Evolutionary conservation across 306 rosid genomes (phyloP), one percentile per base, ranked within the genome.

Genomic region (Clitoria ternatea): DNA sequence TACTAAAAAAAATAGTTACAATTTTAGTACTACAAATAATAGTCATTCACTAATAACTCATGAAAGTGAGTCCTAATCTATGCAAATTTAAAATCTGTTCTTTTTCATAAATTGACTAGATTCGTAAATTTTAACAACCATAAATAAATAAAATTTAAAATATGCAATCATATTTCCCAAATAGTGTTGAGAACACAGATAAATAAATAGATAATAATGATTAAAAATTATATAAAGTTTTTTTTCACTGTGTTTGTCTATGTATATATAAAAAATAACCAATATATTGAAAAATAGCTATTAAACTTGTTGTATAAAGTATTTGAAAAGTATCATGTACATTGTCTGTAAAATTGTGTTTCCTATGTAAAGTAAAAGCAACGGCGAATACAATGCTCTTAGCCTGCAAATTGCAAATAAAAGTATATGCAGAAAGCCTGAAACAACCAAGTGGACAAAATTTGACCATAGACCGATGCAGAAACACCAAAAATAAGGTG

Each of bases 361-460:
- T 23, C 14, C 11, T 15, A 3, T 47, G 13, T 3, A 70, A 55
- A 42, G 55, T 40, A 57, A 44, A 71, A 43, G 11, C 44, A 4
- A 30, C 61, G 77, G 14, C 3, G 45, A 20, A 29, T 7, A 35
- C 61, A 33, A 61, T 47, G 40, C 1, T n/a, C 11, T 32, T 1
- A 52, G 61, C 77, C 69, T 59, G 77, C 77, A 40, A 57, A 29
- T 26, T 43, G 66, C 42, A 15, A 13, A 7, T 9, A 24, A n/a
- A n/a, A n/a, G n/a, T n/a, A n/a, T n/a, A n/a, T n/a, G n/a, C n/a
- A n/a, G n/a, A 6, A 39, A 5, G 4, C 37, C 4, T 12, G 17
- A 9, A 14, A 37, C 7, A 57, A 23, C 59, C 3, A 56, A 43
- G 9, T 43, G 7, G 57, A 71, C 67, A 70, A 70, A 40, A 11